A percentile compares a stretch with the other conserved stretches of the same genome.
phyloP scores from a whole-genome alignment of 768 basidiomycete genomes.

The Coprinopsis strossmayeri region DNA sequence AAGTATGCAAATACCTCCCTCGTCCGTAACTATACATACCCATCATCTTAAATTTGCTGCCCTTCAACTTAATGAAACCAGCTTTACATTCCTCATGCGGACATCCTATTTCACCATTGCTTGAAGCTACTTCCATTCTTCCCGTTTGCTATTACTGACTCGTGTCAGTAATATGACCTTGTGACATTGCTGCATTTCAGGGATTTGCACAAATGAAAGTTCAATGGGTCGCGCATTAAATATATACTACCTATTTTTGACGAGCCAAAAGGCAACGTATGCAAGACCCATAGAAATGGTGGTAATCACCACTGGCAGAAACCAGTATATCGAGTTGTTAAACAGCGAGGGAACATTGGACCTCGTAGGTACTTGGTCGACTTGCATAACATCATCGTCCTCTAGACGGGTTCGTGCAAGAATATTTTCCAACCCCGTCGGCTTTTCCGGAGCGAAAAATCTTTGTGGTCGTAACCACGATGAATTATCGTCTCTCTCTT shows the following conservation, averaged over 20 bases:
- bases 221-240: no score
- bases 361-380: slow-evolving; percentile 1
- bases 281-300: not conserved
- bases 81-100: no score
- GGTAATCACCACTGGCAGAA: not conserved
- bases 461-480: slow-evolving; percentile 62
- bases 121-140: no score
- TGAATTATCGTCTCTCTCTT: slow-evolving; percentile 31
- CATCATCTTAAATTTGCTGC: not conserved
- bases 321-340: slow-evolving; percentile 6
- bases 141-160: no score
- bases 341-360: not conserved
- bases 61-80: no score
- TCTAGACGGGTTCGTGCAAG: slow-evolving; percentile 55
- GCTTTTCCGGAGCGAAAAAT: slow-evolving; percentile 73
- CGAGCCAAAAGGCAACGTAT: not conserved
- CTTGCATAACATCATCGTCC: slow-evolving; percentile 34
- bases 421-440: slow-evolving; percentile 68
- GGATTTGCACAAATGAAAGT: no score
- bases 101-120: no score
- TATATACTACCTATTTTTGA: not conserved
- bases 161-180: no score
- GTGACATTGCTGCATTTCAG: no score
- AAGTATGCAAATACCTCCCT: no score
- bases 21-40: not conserved